Conservation (phyloP, 2,329 filamentous ascomycete genomes). For the Exophiala alcalophila region DNA sequence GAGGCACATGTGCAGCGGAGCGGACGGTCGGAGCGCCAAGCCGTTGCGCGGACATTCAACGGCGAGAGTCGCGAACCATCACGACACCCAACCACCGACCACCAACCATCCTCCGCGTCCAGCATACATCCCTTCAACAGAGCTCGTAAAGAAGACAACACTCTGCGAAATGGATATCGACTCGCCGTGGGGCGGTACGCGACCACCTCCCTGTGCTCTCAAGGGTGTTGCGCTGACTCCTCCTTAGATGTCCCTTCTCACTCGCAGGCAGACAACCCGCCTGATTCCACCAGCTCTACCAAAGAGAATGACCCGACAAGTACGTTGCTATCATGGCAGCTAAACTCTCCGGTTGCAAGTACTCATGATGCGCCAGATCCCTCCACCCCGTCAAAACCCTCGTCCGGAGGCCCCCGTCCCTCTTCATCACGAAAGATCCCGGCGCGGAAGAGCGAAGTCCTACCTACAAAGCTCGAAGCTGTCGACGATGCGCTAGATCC, state of each 20-base stretch:
- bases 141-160: no score
- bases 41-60: no score
- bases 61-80: no score
- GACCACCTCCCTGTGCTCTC: conserved; percentile 31
- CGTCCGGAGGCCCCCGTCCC: conserved; percentile 46
- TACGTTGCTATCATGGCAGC: conserved; percentile 12
- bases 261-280: conserved; percentile 32
- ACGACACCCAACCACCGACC: no score
- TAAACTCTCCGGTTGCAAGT: no score
- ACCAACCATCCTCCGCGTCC: no score
- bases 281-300: conserved; percentile 30
- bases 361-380: conserved; percentile 13
- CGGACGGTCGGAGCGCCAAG: no score
- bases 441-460: conserved; percentile 57
- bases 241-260: conserved; percentile 47
- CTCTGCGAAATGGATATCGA: conserved; percentile 34
- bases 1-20: no score
- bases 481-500: conserved; percentile 62
- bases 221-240: conserved; percentile 29
- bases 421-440: conserved; percentile 50
- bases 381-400: conserved; percentile 31
- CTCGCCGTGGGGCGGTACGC: conserved; percentile 51
- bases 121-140: no score
- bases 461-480: conserved; percentile 61
- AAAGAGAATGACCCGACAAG: conserved; percentile 31